A percentile compares a stretch with the other conserved stretches of the same genome.
Evolutionary conservation across 768 basidiomycete genomes (phyloP).

Genomic region (Tylopilus subfusipes): DNA sequence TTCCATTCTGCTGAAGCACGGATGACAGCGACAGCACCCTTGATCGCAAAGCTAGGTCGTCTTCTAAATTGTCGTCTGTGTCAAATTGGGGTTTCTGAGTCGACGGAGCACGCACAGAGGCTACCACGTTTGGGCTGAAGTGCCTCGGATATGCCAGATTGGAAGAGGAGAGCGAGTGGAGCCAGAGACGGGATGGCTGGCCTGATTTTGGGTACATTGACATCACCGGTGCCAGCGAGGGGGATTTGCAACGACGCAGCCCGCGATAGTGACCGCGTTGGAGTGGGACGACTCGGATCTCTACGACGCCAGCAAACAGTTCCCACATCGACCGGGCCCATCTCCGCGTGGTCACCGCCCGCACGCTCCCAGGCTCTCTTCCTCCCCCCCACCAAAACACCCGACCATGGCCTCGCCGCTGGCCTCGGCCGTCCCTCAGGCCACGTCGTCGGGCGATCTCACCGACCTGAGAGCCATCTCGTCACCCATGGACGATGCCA

Average conservation of each 20-base stretch:
- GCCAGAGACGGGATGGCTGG: background rate
- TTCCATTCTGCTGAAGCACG: slow-evolving; percentile 31
- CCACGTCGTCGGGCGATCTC: slow-evolving; percentile 46
- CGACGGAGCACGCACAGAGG: slow-evolving; percentile 5
- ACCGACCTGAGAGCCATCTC: slow-evolving; percentile 41
- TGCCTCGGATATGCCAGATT: slow-evolving; percentile 16
- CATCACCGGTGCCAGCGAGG: slow-evolving; percentile 7
- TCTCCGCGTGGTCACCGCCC: background rate
- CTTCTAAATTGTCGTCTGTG: slow-evolving; percentile 20
- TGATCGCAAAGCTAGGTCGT: slow-evolving; percentile 22
- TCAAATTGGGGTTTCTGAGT: slow-evolving; percentile 19
- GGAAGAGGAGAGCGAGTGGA: too few relatives aligned
- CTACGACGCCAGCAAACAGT: background rate
- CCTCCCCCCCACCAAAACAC: background rate
- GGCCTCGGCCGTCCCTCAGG: slow-evolving; percentile 33
- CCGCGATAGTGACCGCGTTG: background rate
- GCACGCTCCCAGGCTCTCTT: slow-evolving; percentile 2
- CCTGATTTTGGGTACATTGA: slow-evolving; percentile 1
- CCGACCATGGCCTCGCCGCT: slow-evolving; percentile 39
- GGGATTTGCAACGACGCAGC: background rate
- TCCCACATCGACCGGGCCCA: background rate
- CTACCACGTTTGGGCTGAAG: slow-evolving; percentile 10
- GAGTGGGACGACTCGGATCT: too few relatives aligned
- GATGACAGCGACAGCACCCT: slow-evolving; percentile 22
- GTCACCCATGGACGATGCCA: slow-evolving; percentile 51